Evolutionary conservation across 192 early-diverging fungal genomes (phyloP).

Genomic region (Umbelopsis ramanniana): DNA sequence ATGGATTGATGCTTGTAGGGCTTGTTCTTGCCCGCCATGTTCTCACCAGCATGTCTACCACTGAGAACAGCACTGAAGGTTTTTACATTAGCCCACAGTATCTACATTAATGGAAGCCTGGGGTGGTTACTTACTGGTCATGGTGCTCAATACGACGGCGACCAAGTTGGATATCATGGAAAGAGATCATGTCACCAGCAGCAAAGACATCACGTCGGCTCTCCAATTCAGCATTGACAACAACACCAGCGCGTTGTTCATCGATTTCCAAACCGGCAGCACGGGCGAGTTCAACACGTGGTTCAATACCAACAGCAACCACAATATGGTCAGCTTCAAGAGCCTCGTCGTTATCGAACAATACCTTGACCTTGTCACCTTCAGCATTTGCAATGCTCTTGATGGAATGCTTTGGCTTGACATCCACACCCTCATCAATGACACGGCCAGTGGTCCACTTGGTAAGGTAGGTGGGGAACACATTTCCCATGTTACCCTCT

Average conservation of each 20-base stretch:
- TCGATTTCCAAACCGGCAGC: conserved; percentile 67
- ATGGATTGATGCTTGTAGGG: conserved; percentile 65
- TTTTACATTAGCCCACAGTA: background rate
- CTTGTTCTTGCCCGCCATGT: conserved; percentile 58
- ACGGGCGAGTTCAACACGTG: conserved; percentile 59
- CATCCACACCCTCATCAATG: conserved; percentile 53
- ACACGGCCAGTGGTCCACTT: conserved; percentile 64
- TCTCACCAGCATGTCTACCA: conserved; percentile 64
- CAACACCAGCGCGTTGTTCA: conserved; percentile 58
- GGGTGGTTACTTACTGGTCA: conserved; percentile 45
- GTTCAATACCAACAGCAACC: conserved; percentile 64
- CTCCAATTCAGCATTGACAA: conserved; percentile 69
- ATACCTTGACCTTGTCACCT: conserved; percentile 46
- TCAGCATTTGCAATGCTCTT: conserved; percentile 37
- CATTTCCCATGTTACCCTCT: conserved; percentile 60
- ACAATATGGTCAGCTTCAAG: conserved; percentile 63
- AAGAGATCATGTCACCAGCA: conserved; percentile 68
- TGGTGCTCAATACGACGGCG: conserved; percentile 72
- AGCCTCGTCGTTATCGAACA: conserved; percentile 44
- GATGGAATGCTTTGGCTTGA: conserved; percentile 47
- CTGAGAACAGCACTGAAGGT: conserved; percentile 51
- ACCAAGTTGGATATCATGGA: conserved; percentile 66
- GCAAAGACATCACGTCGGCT: conserved; percentile 64
- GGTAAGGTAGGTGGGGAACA: conserved; percentile 66
- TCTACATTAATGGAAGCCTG: background rate